Percentiles rank a stretch among this genome's conserved stretches.
Evolutionary conservation across 169 alveolate species (phyloP).

Genomic region (Babesia caballi): DNA sequence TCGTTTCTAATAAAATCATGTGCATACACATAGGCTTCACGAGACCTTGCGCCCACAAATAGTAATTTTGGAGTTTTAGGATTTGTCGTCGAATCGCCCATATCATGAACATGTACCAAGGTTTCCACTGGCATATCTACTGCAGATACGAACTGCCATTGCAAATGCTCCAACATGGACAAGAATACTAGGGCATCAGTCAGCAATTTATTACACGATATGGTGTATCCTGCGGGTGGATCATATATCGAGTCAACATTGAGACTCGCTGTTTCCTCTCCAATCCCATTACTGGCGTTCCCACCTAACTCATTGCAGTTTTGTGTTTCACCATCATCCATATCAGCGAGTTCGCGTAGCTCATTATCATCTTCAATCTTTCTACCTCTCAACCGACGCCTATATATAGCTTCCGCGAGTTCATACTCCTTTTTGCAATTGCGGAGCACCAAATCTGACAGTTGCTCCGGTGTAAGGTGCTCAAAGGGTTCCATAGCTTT

Average conservation of each 20-base stretch:
- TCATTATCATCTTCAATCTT: slow-evolving; percentile 12
- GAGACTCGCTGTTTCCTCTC: not conserved
- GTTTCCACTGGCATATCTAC: slow-evolving; percentile 23
- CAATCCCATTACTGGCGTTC: not conserved
- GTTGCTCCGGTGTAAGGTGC: slow-evolving; percentile 34
- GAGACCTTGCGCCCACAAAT: slow-evolving; percentile 14
- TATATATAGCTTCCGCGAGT: slow-evolving; percentile 26
- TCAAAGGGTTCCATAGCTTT: slow-evolving; percentile 45
- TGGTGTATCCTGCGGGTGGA: not conserved
- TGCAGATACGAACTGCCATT: slow-evolving; percentile 25
- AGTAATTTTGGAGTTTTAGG: slow-evolving; percentile 21
- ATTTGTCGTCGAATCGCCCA: slow-evolving; percentile 30
- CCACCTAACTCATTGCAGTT: not conserved
- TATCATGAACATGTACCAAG: not conserved
- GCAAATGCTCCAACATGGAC: slow-evolving; percentile 22
- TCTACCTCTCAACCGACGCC: slow-evolving; percentile 19
- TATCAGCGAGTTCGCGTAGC: not conserved
- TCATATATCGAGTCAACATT: not conserved
- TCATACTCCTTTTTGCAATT: slow-evolving; percentile 43
- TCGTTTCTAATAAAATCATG: not conserved
- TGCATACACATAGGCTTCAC: not conserved
- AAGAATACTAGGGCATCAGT: slow-evolving; percentile 23
- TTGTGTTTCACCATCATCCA: not conserved
- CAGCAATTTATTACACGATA: slow-evolving; percentile 3
- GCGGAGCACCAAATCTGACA: slow-evolving; percentile 20